A percentile compares a stretch with the other conserved stretches of the same genome.
phyloP scores from a whole-genome alignment of 2,329 filamentous ascomycete genomes.

The Verticillium zaregamsianum region DNA sequence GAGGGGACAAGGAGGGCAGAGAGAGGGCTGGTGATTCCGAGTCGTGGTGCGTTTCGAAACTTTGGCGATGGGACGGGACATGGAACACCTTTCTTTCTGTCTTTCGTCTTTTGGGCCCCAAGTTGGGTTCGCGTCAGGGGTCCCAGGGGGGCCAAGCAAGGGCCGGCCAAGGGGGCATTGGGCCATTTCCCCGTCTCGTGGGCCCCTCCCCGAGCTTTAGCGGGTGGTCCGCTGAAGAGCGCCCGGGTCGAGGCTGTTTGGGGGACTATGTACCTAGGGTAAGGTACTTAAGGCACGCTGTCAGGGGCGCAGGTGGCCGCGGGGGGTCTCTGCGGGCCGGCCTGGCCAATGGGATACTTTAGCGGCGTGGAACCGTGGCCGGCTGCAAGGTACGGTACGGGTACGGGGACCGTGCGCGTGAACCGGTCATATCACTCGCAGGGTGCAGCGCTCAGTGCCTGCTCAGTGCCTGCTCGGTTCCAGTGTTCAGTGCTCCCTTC shows the following conservation, averaged over 20 bases:
- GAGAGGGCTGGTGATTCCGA: background rate
- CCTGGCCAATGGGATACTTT: background rate
- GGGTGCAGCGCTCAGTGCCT: no score
- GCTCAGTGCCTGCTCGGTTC: no score
- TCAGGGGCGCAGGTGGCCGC: background rate
- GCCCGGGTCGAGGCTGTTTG: background rate
- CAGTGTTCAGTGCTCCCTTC: no score
- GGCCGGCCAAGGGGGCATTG: background rate
- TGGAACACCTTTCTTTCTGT: background rate
- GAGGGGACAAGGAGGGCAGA: background rate
- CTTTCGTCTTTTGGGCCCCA: background rate
- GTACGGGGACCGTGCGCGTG: background rate
- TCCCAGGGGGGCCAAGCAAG: background rate
- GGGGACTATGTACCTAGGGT: background rate
- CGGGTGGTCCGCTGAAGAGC: background rate
- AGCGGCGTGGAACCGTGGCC: background rate
- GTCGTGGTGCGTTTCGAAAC: background rate
- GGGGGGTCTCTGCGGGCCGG: background rate
- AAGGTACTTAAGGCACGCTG: background rate
- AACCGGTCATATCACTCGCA: background rate
- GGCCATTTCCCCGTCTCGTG: background rate
- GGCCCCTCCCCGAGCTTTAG: background rate
- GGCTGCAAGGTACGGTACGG: background rate
- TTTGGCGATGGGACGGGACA: background rate
- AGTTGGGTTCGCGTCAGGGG: background rate